phyloP scores from a whole-genome alignment of 2,329 filamentous ascomycete genomes.

The Calonectria pteridis region DNA sequence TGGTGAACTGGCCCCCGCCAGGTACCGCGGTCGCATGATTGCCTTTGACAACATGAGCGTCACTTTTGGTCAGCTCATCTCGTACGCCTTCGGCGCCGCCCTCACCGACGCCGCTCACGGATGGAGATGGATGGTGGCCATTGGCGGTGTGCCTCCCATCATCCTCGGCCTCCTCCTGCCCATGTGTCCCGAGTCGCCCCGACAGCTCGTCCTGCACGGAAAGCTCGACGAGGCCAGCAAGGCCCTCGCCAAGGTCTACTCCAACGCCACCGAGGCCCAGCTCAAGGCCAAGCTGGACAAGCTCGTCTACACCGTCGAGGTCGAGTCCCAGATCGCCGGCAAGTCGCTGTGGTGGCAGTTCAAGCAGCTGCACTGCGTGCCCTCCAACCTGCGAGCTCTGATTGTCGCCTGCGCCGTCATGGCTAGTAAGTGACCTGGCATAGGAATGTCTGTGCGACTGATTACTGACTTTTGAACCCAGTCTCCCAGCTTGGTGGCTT shows the following conservation, averaged over 20 bases:
- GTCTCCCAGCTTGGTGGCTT: slow-evolving; percentile 62
- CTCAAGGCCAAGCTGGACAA: slow-evolving; percentile 55
- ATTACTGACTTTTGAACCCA: background rate
- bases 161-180: slow-evolving; percentile 54
- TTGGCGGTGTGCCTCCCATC: slow-evolving; percentile 59
- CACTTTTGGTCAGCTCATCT: slow-evolving; percentile 54
- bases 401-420: slow-evolving; percentile 60
- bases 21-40: slow-evolving; percentile 61
- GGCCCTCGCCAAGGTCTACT: slow-evolving; percentile 54
- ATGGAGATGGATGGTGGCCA: slow-evolving; percentile 62
- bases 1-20: slow-evolving; percentile 61
- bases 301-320: slow-evolving; percentile 53
- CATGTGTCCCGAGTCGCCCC: slow-evolving; percentile 60
- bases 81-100: slow-evolving; percentile 54
- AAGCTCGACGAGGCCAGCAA: slow-evolving; percentile 52
- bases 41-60: slow-evolving; percentile 60
- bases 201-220: slow-evolving; percentile 57
- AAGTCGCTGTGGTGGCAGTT: slow-evolving; percentile 54
- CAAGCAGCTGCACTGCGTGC: slow-evolving; percentile 58
- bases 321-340: slow-evolving; percentile 50
- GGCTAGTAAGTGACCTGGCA: slow-evolving; percentile 47
- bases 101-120: slow-evolving; percentile 54
- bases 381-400: slow-evolving; percentile 57
- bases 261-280: slow-evolving; percentile 53
- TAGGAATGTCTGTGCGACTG: background rate